Evolutionary conservation across 2,329 filamentous ascomycete species (phyloP), one percentile per base, ranked within the genome.

Genomic region (Lasiodiplodia citricola): DNA sequence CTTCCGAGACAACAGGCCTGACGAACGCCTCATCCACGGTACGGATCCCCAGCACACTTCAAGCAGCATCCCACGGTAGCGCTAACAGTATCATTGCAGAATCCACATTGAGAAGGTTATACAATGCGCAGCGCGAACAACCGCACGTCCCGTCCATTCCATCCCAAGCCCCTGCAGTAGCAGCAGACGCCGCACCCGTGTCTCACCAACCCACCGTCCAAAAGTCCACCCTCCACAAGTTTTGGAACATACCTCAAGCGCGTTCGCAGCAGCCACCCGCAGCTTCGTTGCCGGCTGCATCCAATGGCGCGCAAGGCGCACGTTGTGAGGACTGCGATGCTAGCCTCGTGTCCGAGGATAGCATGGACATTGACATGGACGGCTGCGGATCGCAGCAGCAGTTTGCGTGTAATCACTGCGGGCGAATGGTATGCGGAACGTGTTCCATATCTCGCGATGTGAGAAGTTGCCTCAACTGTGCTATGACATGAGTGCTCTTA

Each of bases 21-120:
- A 87, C 66, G 87, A 88, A 67, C 79, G 83, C 66, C 76, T 81
- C 18, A 82, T 90, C 68, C 85, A 88, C 74, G 83, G 87, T 88
- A 78, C 72, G 81, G 35, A 21, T n/a, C 44, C 2, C 6, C 44
- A 47, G 7, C 18, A 10, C 44, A 21, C 23, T 13, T 23, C 21
- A 60, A 41, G 16, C 4, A 5, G 11, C 38, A 28, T 38, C 4
- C 8, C 2, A 38, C 1, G 21, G 70, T 71, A 67, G 67, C 62
- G 35, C 41, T 69, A 72, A 65, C 60, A 68, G 69, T 74, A 70
- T 74, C 64, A 63, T 21, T n/a, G 54, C 69, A 85, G 83, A 83
- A 70, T 81, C 74, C 21, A 85, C 83, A 1, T 76, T 85, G 13
- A 72, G 78, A 28, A 80, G 80, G 57, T 78, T 85, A 51, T 85